phyloP scores from a whole-genome alignment of 2,329 filamentous ascomycete genomes.

The Colletotrichum tofieldiae region DNA sequence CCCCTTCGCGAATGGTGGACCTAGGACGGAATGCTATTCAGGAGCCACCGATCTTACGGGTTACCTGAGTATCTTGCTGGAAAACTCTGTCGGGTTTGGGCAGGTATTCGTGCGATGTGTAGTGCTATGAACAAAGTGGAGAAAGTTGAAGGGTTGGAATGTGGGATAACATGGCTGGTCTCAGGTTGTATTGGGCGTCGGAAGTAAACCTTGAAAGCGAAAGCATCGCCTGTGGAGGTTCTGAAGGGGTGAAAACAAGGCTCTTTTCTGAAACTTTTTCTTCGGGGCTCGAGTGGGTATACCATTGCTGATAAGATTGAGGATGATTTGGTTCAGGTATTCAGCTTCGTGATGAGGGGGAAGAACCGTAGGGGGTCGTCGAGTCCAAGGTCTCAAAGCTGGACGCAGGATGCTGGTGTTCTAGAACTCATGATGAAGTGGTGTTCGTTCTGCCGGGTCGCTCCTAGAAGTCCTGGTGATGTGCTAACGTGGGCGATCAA shows the following conservation, averaged over 20 bases:
- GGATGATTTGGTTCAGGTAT: constrained; percentile 11
- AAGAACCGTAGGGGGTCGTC: constrained; percentile 7
- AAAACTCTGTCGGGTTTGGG: constrained; percentile 19
- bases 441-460: neutral
- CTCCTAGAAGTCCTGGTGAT: constrained; percentile 16
- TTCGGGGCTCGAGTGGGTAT: neutral
- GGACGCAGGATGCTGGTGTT: neutral
- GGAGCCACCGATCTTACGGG: neutral
- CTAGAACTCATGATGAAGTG: constrained; percentile 19
- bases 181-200: constrained; percentile 5
- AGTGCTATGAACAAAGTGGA: neutral
- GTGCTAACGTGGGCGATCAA: constrained; percentile 34
- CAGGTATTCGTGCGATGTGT: neutral
- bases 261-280: neutral
- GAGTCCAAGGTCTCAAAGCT: neutral
- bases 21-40: neutral
- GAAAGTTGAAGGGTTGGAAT: neutral
- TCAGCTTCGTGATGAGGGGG: constrained; percentile 17
- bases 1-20: neutral
- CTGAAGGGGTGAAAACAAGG: neutral
- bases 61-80: neutral
- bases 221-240: neutral
- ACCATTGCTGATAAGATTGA: constrained; percentile 24
- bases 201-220: neutral
- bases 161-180: constrained; percentile 7